Evolutionary conservation across 2,329 filamentous ascomycete species (phyloP), one percentile per base, ranked within the genome.

Genomic region (Sarocladiaceae sp.): DNA sequence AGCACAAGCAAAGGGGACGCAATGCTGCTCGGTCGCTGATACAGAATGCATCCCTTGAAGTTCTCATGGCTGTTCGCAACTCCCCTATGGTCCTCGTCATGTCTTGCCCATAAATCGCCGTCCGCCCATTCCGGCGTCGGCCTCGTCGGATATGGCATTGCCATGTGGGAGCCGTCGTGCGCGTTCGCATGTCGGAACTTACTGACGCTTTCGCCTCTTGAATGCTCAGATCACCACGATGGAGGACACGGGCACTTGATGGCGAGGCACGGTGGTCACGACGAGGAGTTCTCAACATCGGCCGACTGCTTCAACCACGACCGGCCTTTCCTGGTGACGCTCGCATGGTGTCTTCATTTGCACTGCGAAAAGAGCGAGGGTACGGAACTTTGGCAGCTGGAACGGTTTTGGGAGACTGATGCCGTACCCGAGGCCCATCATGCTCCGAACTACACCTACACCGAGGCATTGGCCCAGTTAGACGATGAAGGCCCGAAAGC

Each of bases 111-210:
- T 26, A 4, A 13, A 26, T 19, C 21, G 15, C n/a, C 34, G n/a
- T 34, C 42, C 32, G 26, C 31, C 18, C 13, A 24, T 23, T 11
- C 42, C 15, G 47, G 46, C 15, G 37, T 50, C 18, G 55, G 54
- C 33, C 48, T 57, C 43, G 51, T 55, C 37, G 54, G 54, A 19
- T 56, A 52, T 35, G 51, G 53, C 20, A 55, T 58, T 43, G 47
- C 42, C 53, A 72, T 86, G n/a, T 84, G 82, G 69, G 83, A 85
- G 60, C 68, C 75, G 2, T 77, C 83, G n/a, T 79, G 73, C 33
- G 68, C 72, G 1, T 83, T 82, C 50, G 80, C 80, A 1, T 72
- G 68, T 0, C 78, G 83, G 50, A 23, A 21, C n/a, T 13, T 39
- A 10, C 19, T 39, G 3, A 10, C 34, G 15, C 61, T 69, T 57